Evolutionary conservation across 768 basidiomycete species (phyloP).

Genomic region (Imleria badia): DNA sequence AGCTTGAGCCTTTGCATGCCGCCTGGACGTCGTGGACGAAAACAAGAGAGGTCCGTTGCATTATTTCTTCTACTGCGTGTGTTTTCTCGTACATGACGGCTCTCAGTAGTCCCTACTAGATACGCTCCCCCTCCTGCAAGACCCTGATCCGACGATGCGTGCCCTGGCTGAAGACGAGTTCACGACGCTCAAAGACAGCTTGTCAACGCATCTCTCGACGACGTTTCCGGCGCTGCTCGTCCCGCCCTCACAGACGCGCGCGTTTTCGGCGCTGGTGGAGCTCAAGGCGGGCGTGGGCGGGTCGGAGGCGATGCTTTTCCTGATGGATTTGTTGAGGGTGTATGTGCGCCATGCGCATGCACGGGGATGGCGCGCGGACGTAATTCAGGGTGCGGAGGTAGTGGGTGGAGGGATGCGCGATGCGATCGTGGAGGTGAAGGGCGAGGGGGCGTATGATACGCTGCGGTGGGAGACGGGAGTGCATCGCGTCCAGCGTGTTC

Average conservation of each 20-base stretch:
- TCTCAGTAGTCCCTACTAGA: conserved; percentile 64
- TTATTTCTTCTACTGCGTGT: neutral
- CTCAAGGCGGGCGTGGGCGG: conserved; percentile 94
- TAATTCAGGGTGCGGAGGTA: conserved; percentile 58
- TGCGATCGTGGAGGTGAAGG: conserved; percentile 77
- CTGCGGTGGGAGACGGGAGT: conserved; percentile 93
- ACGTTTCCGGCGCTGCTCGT: conserved; percentile 73
- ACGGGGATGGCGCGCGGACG: conserved; percentile 58
- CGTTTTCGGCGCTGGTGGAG: conserved; percentile 81
- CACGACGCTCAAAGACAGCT: conserved; percentile 38
- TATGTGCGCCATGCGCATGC: conserved; percentile 63
- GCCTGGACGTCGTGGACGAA: conserved; percentile 68
- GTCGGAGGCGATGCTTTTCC: conserved; percentile 81
- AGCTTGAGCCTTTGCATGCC: conserved; percentile 61
- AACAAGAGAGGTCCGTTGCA: conserved; percentile 53
- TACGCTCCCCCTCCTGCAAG: conserved; percentile 58
- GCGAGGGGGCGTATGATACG: conserved; percentile 72
- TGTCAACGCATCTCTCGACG: conserved; percentile 27
- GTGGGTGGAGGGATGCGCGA: conserved; percentile 73
- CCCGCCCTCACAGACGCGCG: conserved; percentile 63
- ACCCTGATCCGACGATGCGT: conserved; percentile 76
- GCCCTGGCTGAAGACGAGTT: conserved; percentile 72
- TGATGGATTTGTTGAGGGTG: conserved; percentile 76
- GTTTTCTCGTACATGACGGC: conserved; percentile 11
- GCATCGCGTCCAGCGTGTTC: conserved; percentile 93